phyloP scores from a whole-genome alignment of 2,329 filamentous ascomycete genomes.

The Penicillium rolfsii region DNA sequence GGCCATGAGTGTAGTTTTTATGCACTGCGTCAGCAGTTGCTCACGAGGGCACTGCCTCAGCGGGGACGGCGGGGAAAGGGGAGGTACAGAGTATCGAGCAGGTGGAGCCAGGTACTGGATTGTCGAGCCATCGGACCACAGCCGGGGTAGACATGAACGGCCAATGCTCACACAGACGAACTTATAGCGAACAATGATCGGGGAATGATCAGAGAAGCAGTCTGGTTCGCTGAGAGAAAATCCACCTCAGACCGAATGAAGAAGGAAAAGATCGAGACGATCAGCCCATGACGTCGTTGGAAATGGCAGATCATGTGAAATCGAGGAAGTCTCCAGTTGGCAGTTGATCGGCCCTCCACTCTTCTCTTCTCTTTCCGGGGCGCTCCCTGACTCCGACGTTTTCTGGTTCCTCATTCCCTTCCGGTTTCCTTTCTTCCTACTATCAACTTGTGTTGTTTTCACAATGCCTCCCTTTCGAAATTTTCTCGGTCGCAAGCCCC shows the following conservation, averaged over 20 bases:
- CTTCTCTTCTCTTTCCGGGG: not conserved
- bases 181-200: not conserved
- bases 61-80: not conserved
- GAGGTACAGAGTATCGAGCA: not conserved
- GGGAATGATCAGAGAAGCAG: not conserved
- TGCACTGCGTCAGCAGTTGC: not conserved
- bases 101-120: conserved; percentile 5
- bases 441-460: not conserved
- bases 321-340: not conserved
- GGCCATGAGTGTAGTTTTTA: not conserved
- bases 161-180: not conserved
- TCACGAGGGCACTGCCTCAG: conserved; percentile 2
- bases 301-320: conserved; percentile 7
- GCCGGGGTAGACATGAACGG: not conserved
- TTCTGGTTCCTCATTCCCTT: not conserved
- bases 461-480: conserved; percentile 72
- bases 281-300: not conserved
- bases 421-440: not conserved
- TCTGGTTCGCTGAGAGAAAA: not conserved
- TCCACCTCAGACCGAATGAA: not conserved
- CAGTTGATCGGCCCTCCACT: not conserved
- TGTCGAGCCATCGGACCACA: not conserved
- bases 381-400: not conserved
- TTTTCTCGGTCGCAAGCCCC: conserved; percentile 66
- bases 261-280: not conserved